Percentiles rank a stretch among this genome's conserved stretches.
phyloP scores from a whole-genome alignment of 2,329 filamentous ascomycete species.

The Diaporthe sp. region DNA sequence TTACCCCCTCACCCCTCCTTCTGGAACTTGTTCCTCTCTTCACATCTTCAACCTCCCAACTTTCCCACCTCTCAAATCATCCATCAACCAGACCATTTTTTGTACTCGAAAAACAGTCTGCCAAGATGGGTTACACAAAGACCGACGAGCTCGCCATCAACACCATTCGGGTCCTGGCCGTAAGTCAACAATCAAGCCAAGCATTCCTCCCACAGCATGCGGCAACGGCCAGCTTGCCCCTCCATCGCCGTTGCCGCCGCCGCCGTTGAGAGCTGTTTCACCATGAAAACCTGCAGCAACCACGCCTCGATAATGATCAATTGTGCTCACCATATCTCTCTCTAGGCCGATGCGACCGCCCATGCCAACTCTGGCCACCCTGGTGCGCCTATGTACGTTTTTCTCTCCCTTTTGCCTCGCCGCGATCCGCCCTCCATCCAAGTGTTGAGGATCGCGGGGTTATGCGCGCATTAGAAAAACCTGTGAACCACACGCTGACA shows the following conservation, averaged over 20 bases:
- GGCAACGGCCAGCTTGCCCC: slow-evolving; percentile 16
- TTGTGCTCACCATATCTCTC: slow-evolving; percentile 43
- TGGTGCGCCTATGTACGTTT: slow-evolving; percentile 90
- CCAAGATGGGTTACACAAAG: slow-evolving; percentile 88
- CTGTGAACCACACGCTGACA: slow-evolving; percentile 13
- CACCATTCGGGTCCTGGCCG: slow-evolving; percentile 96
- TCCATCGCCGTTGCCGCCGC: slow-evolving; percentile 17
- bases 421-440: neutral
- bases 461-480: neutral
- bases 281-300: neutral
- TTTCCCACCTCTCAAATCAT: neutral
- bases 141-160: slow-evolving; percentile 94
- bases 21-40: slow-evolving; percentile 14
- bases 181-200: slow-evolving; percentile 75
- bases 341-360: slow-evolving; percentile 95
- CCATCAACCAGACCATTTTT: slow-evolving; percentile 19
- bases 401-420: slow-evolving; percentile 13
- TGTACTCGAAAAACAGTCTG: slow-evolving; percentile 52
- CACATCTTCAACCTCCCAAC: slow-evolving; percentile 37
- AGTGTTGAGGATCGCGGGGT: slow-evolving; percentile 16
- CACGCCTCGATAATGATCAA: slow-evolving; percentile 27
- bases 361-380: slow-evolving; percentile 98
- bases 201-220: neutral
- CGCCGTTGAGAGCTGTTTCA: slow-evolving; percentile 18
- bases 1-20: slow-evolving; percentile 43